A percentile compares a stretch with the other conserved stretches of the same genome.
Conservation (phyloP, 352 stramenopile genomes). For the Phytophthora cryptogea region DNA sequence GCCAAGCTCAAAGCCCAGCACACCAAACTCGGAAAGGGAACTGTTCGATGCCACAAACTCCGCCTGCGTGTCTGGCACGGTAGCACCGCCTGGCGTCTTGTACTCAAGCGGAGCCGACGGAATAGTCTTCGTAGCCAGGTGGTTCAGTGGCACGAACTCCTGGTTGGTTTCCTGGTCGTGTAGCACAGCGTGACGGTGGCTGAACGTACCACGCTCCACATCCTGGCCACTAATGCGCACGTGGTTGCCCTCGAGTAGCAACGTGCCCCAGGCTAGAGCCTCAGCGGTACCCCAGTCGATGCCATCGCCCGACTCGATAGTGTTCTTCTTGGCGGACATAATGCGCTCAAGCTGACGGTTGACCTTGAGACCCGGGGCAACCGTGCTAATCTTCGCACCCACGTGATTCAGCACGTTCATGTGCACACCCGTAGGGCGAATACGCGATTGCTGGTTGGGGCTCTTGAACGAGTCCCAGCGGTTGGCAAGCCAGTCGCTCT, state of each 20-base stretch:
- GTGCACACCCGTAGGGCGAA: constrained; percentile 94
- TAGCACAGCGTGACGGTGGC: constrained; percentile 93
- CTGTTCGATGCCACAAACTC: constrained; percentile 94
- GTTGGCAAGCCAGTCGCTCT: constrained; percentile 95
- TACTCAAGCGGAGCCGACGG: constrained; percentile 65
- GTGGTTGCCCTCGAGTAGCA: constrained; percentile 93
- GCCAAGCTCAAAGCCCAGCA: constrained; percentile 96
- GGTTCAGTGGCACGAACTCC: constrained; percentile 94
- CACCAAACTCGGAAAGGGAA: constrained; percentile 95
- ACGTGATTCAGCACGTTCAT: constrained; percentile 92
- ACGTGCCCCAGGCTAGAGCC: constrained; percentile 93
- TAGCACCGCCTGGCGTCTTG: constrained; percentile 26
- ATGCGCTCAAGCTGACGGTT: constrained; percentile 96
- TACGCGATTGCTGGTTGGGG: constrained; percentile 91
- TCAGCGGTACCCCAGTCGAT: constrained; percentile 98
- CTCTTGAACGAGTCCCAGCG: constrained; percentile 97
- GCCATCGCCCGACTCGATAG: constrained; percentile 78
- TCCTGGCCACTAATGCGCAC: constrained; percentile 94
- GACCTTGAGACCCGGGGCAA: constrained; percentile 90
- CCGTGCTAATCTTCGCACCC: constrained; percentile 79
- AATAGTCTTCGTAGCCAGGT: constrained; percentile 75
- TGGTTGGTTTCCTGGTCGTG: constrained; percentile 95
- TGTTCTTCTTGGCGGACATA: constrained; percentile 82
- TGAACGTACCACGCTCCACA: constrained; percentile 93
- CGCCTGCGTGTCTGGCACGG: constrained; percentile 80